phyloP scores from a whole-genome alignment of 108 stramenopile genomes.

The Nitzschia sp. region DNA sequence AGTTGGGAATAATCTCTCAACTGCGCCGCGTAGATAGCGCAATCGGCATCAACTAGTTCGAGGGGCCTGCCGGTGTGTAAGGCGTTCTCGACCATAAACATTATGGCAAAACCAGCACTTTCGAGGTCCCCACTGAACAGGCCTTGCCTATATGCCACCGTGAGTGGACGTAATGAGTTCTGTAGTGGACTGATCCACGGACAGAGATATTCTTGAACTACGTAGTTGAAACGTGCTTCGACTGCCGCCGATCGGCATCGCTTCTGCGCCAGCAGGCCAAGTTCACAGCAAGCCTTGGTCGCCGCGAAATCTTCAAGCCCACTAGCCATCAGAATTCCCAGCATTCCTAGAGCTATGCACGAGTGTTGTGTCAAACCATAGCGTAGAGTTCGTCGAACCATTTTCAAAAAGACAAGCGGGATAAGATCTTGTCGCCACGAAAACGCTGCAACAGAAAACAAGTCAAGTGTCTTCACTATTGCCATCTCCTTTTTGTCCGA shows the following conservation, averaged over 20 bases:
- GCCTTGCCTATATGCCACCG: background rate
- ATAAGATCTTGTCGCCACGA: no score
- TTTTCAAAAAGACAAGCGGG: background rate
- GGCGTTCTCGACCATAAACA: background rate
- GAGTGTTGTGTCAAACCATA: background rate
- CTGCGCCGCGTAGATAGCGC: background rate
- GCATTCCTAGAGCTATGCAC: background rate
- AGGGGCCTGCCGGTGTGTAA: background rate
- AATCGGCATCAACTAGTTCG: background rate
- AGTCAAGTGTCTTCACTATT: no score
- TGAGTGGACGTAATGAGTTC: background rate
- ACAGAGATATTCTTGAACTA: background rate
- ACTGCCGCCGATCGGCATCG: background rate
- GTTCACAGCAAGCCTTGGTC: background rate
- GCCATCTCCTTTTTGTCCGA: no score
- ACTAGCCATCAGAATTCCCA: background rate
- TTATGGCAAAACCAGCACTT: background rate
- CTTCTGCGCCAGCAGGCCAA: background rate
- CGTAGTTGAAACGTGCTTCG: background rate
- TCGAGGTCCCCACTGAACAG: background rate
- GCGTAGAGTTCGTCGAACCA: background rate
- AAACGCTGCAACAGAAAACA: no score
- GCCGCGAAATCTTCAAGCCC: background rate
- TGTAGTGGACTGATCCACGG: background rate
- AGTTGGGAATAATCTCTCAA: background rate